These are phyloP conservation scores for Suzukiozyma palmioleophila DNA, from an alignment of 1,139 yeast genomes.

Conservation along the genomic window DNA sequence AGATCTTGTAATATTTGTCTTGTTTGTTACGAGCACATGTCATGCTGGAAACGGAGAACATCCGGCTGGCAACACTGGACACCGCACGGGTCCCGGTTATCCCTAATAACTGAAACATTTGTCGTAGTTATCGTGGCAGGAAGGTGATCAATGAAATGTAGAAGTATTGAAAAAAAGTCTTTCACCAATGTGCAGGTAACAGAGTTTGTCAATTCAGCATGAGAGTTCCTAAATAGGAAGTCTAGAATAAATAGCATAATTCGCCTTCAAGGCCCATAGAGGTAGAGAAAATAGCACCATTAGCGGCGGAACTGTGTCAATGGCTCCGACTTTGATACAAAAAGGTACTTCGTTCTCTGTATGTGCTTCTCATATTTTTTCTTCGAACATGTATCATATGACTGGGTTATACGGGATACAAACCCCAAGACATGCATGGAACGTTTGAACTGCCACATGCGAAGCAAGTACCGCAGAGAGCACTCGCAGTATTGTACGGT, in stretches of 20 bases:
- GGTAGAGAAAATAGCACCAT: no score
- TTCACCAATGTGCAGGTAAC: not conserved
- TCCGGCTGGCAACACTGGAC: not conserved
- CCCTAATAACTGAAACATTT: not conserved
- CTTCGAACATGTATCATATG: no score
- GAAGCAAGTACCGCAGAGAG: no score
- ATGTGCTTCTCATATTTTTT: no score
- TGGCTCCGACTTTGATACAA: no score
- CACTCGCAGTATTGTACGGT: no score
- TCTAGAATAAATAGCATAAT: not conserved
- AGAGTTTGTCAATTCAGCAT: not conserved
- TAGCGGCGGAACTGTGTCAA: no score
- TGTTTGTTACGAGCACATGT: conserved; percentile 4
- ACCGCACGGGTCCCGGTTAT: not conserved
- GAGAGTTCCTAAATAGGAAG: not conserved
- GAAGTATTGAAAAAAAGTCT: not conserved
- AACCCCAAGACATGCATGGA: no score
- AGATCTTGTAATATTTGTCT: conserved; percentile 36
- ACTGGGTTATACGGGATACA: no score
- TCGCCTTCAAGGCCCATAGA: no score
- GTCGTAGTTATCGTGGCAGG: not conserved
- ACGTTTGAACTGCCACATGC: no score
- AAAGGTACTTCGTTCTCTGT: no score
- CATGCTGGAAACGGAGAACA: not conserved
- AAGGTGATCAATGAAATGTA: not conserved